Conservation (phyloP, 164 flowering plant genomes). For the Nymphaea thermarum region DNA sequence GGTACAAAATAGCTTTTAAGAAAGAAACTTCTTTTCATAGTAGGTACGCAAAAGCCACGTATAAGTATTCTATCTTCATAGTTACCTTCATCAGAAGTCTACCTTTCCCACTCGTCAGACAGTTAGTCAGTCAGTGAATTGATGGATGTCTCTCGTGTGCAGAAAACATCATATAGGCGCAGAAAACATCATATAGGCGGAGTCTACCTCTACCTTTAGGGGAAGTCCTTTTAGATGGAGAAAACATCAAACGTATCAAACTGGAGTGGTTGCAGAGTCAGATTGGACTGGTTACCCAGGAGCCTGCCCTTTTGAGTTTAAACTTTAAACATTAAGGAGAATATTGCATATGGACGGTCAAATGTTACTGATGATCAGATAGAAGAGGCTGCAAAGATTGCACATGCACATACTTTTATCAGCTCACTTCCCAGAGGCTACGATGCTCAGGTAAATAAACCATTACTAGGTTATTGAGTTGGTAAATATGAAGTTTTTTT, state of each 20-base stretch:
- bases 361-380: slow-evolving; percentile 69
- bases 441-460: slow-evolving; percentile 61
- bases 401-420: slow-evolving; percentile 93
- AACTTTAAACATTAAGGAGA: slow-evolving; percentile 85
- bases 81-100: too few relatives aligned
- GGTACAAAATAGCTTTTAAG: too few relatives aligned
- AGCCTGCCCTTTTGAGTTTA: slow-evolving; percentile 95
- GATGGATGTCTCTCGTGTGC: too few relatives aligned
- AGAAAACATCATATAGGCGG: too few relatives aligned
- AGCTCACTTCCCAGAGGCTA: slow-evolving; percentile 89
- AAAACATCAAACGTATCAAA: slow-evolving; percentile 77
- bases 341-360: slow-evolving; percentile 88
- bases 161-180: too few relatives aligned
- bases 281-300: slow-evolving; percentile 94
- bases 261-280: slow-evolving; percentile 92
- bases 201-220: too few relatives aligned
- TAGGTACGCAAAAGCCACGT: too few relatives aligned
- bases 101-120: too few relatives aligned
- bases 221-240: slow-evolving; percentile 95
- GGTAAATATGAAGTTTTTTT: not conserved
- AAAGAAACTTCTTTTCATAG: too few relatives aligned
- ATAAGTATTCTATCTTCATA: too few relatives aligned
- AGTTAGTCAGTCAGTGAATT: too few relatives aligned
- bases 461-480: not conserved
- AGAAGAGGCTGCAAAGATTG: slow-evolving; percentile 97